These are phyloP conservation scores for Skeletonema potamos DNA, from an alignment of 108 stramenopile genomes.

Conservation along the genomic window DNA sequence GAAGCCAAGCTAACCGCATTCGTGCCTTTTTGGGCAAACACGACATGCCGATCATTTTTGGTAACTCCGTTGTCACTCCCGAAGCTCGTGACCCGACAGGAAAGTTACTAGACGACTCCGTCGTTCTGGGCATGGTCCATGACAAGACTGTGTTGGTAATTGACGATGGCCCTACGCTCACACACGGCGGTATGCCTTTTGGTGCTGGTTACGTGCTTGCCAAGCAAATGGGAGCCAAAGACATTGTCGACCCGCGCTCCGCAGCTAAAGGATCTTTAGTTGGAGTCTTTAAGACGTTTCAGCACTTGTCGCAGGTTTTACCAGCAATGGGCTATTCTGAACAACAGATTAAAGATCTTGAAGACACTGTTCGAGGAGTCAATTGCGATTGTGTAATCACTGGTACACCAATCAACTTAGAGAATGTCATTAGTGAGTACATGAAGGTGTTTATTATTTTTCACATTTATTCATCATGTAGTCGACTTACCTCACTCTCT, in stretches of 20 bases:
- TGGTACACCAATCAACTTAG: constrained; percentile 52
- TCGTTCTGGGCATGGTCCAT: constrained; percentile 31
- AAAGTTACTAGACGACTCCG: constrained; percentile 10
- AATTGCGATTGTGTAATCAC: constrained; percentile 49
- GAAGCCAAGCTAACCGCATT: constrained; percentile 37
- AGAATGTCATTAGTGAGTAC: constrained; percentile 27
- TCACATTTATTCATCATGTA: neutral
- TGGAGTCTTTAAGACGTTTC: constrained; percentile 46
- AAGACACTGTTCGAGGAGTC: constrained; percentile 41
- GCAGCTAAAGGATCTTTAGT: constrained; percentile 48
- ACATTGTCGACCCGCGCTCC: constrained; percentile 57
- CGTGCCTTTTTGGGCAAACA: constrained; percentile 16
- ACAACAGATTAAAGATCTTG: constrained; percentile 42
- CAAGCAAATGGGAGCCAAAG: constrained; percentile 42
- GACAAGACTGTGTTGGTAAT: constrained; percentile 56
- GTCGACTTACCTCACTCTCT: constrained; percentile 38
- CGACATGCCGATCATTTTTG: constrained; percentile 37
- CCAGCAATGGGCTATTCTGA: constrained; percentile 65
- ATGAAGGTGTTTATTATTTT: neutral
- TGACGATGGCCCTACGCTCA: constrained; percentile 59
- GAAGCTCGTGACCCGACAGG: constrained; percentile 28
- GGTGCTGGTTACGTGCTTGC: constrained; percentile 57
- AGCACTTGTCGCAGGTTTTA: constrained; percentile 41
- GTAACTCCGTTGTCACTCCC: constrained; percentile 36
- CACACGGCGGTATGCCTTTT: constrained; percentile 60